A percentile compares a stretch with the other conserved stretches of the same genome.
Evolutionary conservation across 1,284 basidiomycete species (phyloP).

Genomic region (Ustilago vetiveriae): DNA sequence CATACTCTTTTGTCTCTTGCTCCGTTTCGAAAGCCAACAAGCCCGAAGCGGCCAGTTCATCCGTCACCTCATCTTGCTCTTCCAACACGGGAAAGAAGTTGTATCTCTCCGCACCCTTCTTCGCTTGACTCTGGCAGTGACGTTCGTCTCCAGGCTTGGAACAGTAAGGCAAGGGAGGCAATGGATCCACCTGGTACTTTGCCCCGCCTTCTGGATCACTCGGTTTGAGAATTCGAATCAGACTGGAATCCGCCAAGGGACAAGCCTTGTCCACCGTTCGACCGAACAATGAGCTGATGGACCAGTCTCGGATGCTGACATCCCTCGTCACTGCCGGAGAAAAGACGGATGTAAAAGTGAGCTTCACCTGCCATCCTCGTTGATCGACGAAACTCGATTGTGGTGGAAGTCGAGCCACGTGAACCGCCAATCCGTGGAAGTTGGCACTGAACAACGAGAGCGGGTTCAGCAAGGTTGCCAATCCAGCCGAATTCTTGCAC

Average conservation of each 20-base stretch:
- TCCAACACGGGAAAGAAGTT: constrained; percentile 15
- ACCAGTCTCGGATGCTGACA: constrained; percentile 43
- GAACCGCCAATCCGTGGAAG: constrained; percentile 85
- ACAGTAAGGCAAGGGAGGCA: constrained; percentile 13
- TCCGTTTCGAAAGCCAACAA: constrained; percentile 27
- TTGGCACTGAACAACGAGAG: constrained; percentile 85
- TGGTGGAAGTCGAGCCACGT: constrained; percentile 63
- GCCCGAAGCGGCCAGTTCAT: constrained; percentile 19
- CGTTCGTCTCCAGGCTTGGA: constrained; percentile 6
- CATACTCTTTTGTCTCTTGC: constrained; percentile 24
- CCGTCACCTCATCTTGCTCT: constrained; percentile 34
- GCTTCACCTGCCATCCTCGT: constrained; percentile 74
- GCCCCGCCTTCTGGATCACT: neutral
- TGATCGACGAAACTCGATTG: constrained; percentile 1
- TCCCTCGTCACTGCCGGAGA: constrained; percentile 71
- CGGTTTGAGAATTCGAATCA: constrained; percentile 43
- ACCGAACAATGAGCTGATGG: constrained; percentile 44
- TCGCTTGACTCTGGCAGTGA: too few relatives aligned
- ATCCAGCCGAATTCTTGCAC: constrained; percentile 84
- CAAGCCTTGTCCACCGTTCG: constrained; percentile 30
- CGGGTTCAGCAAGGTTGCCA: constrained; percentile 85
- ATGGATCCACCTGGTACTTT: constrained; percentile 15
- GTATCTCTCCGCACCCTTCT: too few relatives aligned
- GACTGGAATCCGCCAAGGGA: constrained; percentile 44
- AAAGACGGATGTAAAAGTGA: constrained; percentile 83